phyloP scores from a whole-genome alignment of 441 rosid species.

The Gossypium davidsonii region DNA sequence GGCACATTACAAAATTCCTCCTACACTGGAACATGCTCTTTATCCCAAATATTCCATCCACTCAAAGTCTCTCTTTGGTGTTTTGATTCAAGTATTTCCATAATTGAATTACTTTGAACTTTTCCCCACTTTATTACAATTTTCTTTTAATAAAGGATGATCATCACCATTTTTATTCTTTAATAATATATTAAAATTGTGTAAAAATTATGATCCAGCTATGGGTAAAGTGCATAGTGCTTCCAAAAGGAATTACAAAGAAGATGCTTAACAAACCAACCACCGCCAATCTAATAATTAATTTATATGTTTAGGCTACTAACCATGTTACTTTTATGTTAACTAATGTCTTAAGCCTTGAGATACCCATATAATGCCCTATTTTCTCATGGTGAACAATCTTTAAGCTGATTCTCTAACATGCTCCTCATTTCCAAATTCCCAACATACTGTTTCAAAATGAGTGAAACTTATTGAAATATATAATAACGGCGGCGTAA shows the following conservation, averaged over 20 bases:
- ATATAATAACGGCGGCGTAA: background rate
- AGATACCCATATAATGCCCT: background rate
- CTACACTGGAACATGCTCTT: too few species aligned
- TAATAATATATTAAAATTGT: too few species aligned
- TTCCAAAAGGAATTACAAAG: background rate
- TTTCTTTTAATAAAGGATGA: too few species aligned
- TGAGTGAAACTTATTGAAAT: background rate
- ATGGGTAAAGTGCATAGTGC: background rate
- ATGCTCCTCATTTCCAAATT: background rate
- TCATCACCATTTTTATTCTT: too few species aligned
- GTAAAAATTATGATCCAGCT: background rate
- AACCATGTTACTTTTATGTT: background rate
- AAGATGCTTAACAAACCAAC: background rate
- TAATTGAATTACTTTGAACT: too few species aligned
- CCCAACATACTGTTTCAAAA: background rate
- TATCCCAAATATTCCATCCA: too few species aligned
- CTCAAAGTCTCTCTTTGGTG: too few species aligned
- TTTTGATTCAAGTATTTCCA: too few species aligned
- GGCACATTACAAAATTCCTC: too few species aligned
- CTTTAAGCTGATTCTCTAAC: background rate
- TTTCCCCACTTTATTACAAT: too few species aligned
- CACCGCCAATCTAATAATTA: background rate
- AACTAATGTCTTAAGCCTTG: background rate
- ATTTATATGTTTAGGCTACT: background rate
- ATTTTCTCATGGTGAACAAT: background rate